Evolutionary conservation across 192 early-diverging fungal species (phyloP), one percentile per base, ranked within the genome.

Genomic region (Gonapodya prolifera): DNA sequence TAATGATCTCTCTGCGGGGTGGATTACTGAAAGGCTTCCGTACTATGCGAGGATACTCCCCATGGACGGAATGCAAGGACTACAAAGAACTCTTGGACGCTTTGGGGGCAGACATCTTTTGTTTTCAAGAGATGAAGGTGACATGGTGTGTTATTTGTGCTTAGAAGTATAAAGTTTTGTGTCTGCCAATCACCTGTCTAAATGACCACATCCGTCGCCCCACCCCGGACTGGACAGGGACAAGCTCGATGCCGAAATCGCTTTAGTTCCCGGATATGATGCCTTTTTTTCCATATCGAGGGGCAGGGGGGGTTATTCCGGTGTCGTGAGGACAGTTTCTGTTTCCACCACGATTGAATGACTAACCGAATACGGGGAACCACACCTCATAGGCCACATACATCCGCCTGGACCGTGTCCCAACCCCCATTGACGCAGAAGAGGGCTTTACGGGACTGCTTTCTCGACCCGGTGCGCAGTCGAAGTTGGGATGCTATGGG

Each of bases 91-190:
- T 89, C 33, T 77, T 88, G 1, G 83, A 86, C 61, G 75, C 82
- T 30, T 82, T 91, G 0, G 78, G 80, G 30, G 79, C 86, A 17
- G 89, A 91, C 77, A 86, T 91, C 35, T 83, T 88, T 69, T 93
- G 94, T 77, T 83, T 94, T 18, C 94, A 95, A 78, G 94, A 95
- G 84, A 87, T 89, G 76, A 95, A 94, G 80, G 84, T 87, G 23
- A 61, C 45, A 8, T 61, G 45, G 45, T 61, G 45, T 16, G 45
- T 61, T 16, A 23, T 16, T 61, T 8, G 45, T 8, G 45, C n/a
- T n/a, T n/a, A n/a, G n/a, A n/a, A n/a, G n/a, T n/a, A n/a, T n/a
- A n/a, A n/a, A n/a, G n/a, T n/a, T n/a, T n/a, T n/a, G n/a, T n/a
- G n/a, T n/a, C n/a, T n/a, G n/a, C n/a, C n/a, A n/a, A n/a, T n/a